Base-by-base conservation (phyloP, 257 asterid species). In the Solanum arcanum region DNA sequence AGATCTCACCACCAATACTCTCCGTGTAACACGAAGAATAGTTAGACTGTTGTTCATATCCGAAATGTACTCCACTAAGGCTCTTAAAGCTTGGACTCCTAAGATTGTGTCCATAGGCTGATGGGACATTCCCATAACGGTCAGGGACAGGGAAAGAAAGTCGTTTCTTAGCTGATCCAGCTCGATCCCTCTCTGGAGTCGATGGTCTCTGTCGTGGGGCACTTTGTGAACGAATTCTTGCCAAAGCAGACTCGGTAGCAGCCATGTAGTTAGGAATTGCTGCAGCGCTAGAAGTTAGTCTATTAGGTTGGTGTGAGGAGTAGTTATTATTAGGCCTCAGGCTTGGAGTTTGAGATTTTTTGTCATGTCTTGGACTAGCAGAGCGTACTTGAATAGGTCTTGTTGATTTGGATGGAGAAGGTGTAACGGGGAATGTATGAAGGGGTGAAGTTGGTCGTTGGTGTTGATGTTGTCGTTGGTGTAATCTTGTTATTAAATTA, bases 191-290 rank as follows among this genome's bases (percentile, higher is more conserved):
- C 84, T 91, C 90, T 16, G 92, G 92, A 18, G 90, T 90, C 6
- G 81, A 85, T 3, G 91, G 88, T 88, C 92, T 90, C 77, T 89
- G 91, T 66, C 92, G 68, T 16, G 93, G 93, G 41, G 92, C 91
- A 47, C 92, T 91, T 78, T 88, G 91, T 44, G 93, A 90, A 10
- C 93, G 88, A 37, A 86, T 69, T 60, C 93, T 88, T 33, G 92
- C 89, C 77, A 89, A 86, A 16, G 93, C 92, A 6, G 94, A 92
- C 86, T 91, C 91, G 0, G 93, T 92, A 20, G 92, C 89, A 62
- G 92, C 90, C 94, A 90, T 92, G 88, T 92, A 92, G 44, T 88
- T 92, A 18, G 94, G 94, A 60, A 87, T 62, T 60, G 89, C 35
- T 23, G 86, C 87, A 31, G 62, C 56, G n/a, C 80, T 46, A 18